Base-by-base conservation (phyloP, 2,329 filamentous ascomycete genomes). In the Magnaporthiopsis incrustans region DNA sequence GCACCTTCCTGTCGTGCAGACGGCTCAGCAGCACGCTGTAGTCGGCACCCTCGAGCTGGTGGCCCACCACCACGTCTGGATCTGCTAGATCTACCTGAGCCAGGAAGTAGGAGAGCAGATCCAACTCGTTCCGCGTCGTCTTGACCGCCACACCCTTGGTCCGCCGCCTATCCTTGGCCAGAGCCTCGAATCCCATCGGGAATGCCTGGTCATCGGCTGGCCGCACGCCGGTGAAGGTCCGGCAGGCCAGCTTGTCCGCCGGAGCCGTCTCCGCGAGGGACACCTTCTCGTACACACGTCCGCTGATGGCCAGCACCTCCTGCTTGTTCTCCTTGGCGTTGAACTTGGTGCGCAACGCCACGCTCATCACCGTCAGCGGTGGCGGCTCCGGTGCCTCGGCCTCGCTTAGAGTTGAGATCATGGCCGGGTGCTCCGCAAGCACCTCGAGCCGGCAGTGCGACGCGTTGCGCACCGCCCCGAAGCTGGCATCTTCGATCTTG, bases 361-460 rank as follows among this genome's bases (percentile, higher is more conserved):
- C 79, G 75, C 92, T 97, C 94, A 99, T 97, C n/a, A 99, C 78
- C 1, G 93, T 98, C 72, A 99, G 79, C 10, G 92, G 91, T 27
- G 95, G 95, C 1, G 88, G 85, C 62, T 97, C 92, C 50, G 93
- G 75, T 15, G 30, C 59, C 67, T 87, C 91, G 67, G 97, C 92
- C 62, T 97, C 92, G 67, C 82, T 88, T 62, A 95, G 74, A 4
- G 87, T 82, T 0, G 85, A 85, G 66, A 99, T 86, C 71, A 86
- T 85, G 70, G 89, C 87, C 1, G 95, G 94, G 67, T 92, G 89
- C 50, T 85, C 83, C 60, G 92, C 89, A 70, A 90, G 84, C 61
- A 96, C 87, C 76, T 99, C 95, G 14, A 99, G 85, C 76, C 97
- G 98, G 81, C 95, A 97, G 85, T 96, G 95, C 0, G 95, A 99